Percentiles rank a stretch among this genome's conserved stretches.
Evolutionary conservation across 1,284 basidiomycete species (phyloP).

Genomic region (Malassezia dermatis): DNA sequence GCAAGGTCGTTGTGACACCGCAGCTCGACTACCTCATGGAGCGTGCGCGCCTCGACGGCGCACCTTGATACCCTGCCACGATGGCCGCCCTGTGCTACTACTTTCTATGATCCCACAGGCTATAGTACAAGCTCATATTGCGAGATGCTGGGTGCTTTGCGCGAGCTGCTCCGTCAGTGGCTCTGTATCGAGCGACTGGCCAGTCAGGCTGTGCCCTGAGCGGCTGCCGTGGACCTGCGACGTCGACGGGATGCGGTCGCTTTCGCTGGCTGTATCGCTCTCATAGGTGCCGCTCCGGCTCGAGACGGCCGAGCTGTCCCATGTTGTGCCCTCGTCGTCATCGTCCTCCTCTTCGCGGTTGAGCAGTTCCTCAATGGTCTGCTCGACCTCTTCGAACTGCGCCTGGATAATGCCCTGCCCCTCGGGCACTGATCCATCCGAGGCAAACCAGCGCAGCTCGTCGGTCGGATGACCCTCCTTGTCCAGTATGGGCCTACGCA

Average conservation of each 20-base stretch:
- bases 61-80: neutral
- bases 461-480: constrained; percentile 50
- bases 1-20: constrained; percentile 73
- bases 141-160: neutral
- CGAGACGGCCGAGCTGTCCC: constrained; percentile 8
- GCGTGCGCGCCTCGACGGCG: constrained; percentile 41
- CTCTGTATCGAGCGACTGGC: constrained; percentile 1
- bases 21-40: constrained; percentile 66
- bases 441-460: constrained; percentile 45
- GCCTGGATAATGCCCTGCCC: constrained; percentile 95
- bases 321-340: constrained; percentile 24
- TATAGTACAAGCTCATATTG: neutral
- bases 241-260: constrained; percentile 1
- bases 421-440: constrained; percentile 74
- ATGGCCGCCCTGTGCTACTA: neutral
- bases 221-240: constrained; percentile 12
- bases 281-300: constrained; percentile 2
- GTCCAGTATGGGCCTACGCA: constrained; percentile 82
- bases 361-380: constrained; percentile 61
- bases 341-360: constrained; percentile 44
- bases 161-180: neutral
- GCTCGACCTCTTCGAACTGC: constrained; percentile 89
- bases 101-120: neutral
- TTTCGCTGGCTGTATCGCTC: constrained; percentile 14
- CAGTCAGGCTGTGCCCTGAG: constrained; percentile 1